These are phyloP conservation scores for Isabelozyma rhagii DNA, from an alignment of 805 yeast species.

Conservation along the genomic window DNA sequence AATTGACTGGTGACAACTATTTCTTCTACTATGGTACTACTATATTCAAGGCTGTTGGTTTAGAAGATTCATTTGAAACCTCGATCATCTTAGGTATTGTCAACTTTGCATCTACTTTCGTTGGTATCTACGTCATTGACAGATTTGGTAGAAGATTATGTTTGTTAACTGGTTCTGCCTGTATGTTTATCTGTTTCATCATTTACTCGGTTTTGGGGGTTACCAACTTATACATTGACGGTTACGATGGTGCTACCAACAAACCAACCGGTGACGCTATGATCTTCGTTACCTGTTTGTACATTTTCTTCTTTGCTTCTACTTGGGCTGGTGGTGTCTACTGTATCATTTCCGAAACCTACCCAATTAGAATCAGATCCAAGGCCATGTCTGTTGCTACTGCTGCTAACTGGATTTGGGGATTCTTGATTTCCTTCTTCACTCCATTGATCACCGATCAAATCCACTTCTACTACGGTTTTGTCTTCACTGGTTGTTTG, in stretches of 20 bases:
- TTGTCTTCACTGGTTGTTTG: conserved; percentile 61
- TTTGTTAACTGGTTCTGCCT: conserved; percentile 40
- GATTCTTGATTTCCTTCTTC: conserved; percentile 59
- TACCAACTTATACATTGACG: conserved; percentile 40
- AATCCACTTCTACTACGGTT: conserved; percentile 67
- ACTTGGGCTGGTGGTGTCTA: conserved; percentile 73
- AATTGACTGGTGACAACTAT: conserved; percentile 57
- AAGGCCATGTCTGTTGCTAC: conserved; percentile 64
- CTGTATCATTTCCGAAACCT: conserved; percentile 63
- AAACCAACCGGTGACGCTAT: conserved; percentile 57
- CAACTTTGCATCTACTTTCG: conserved; percentile 52
- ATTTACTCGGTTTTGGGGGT: conserved; percentile 62
- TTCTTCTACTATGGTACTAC: conserved; percentile 62
- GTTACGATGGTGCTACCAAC: conserved; percentile 35
- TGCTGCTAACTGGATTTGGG: conserved; percentile 63
- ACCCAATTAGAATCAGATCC: conserved; percentile 61
- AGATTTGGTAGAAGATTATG: conserved; percentile 46
- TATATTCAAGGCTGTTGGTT: conserved; percentile 49
- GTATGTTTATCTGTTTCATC: conserved; percentile 55
- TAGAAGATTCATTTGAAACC: conserved; percentile 50
- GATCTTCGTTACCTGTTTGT: conserved; percentile 63
- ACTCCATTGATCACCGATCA: conserved; percentile 61
- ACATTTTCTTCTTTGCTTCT: conserved; percentile 63
- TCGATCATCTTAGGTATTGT: conserved; percentile 55
- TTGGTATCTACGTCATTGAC: conserved; percentile 50